Base-by-base conservation (phyloP, 2,329 filamentous ascomycete species). In the Sporothrix sp. region DNA sequence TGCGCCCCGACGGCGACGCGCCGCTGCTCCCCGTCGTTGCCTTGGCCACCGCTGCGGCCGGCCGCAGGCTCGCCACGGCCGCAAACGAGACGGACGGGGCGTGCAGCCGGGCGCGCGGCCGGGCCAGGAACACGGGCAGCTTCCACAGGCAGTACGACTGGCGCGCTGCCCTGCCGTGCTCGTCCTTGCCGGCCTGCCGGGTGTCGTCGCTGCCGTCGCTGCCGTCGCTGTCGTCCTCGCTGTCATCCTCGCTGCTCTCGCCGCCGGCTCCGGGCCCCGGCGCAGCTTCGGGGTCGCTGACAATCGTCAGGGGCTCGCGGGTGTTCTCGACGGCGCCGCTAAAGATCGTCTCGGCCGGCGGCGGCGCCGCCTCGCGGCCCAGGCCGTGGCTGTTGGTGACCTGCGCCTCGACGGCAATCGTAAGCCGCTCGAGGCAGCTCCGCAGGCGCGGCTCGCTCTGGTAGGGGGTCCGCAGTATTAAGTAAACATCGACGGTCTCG, bases 401-500 rank as follows among this genome's bases (percentile, higher is more conserved):
- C 53, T 82, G 79, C 2, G 76, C 79, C 59, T 89, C 83, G 7
- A 90, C 65, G 39, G 74, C 78, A 52, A 89, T 73, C 21, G 75
- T 71, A n/a, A 89, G 67, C 51, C 82, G 73, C 45, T 71, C 70
- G 32, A 88, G 68, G 50, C 80, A 79, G 32, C 75, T 71, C 51
- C 75, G 72, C 18, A 88, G 66, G 0, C 70, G 68, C 28, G 70
- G 63, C 53, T 84, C 75, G 50, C 79, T 74, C 51, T 76, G 69
- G 60, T 75, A 72, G 4, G 81, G 80, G 8, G 81, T 81, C 59
- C 78, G 77, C 52, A 90, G 73, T 10, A 87, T 71, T 55, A 89
- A 69, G 60, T 85, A 80, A 16, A 88, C 73, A 56, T 82, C 71
- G 51, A 85, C 74, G 23, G 79, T 79, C 70, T 90, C 85, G 75